Percentiles rank a stretch among this genome's conserved stretches.
Evolutionary conservation across 352 stramenopile species (phyloP).

Genomic region (Thalassiosira exigua): DNA sequence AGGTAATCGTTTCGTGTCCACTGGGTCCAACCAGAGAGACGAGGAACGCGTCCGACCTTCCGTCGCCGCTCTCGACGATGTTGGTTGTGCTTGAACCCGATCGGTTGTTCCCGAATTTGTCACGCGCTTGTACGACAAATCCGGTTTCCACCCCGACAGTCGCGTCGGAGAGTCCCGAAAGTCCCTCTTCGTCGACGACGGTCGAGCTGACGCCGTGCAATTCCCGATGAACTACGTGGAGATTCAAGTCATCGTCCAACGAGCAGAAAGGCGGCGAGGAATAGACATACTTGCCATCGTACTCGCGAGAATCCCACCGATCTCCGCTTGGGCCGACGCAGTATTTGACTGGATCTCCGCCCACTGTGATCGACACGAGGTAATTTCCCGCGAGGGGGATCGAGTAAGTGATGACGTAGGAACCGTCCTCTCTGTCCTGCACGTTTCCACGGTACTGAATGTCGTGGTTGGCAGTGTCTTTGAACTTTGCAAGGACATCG

Average conservation of each 20-base stretch:
- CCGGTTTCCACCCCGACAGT: conserved; percentile 88
- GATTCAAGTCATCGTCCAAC: conserved; percentile 43
- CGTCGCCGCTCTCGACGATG: conserved; percentile 84
- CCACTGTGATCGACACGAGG: conserved; percentile 85
- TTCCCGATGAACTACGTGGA: conserved; percentile 90
- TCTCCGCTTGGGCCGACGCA: conserved; percentile 84
- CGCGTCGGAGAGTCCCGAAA: conserved; percentile 83
- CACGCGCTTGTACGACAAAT: conserved; percentile 89
- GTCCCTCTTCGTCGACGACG: conserved; percentile 84
- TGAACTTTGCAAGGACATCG: conserved; percentile 89
- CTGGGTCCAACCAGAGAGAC: conserved; percentile 85
- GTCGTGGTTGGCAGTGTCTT: conserved; percentile 70
- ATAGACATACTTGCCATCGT: conserved; percentile 80
- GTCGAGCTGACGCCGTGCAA: conserved; percentile 90
- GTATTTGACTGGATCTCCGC: conserved; percentile 89
- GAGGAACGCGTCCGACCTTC: conserved; percentile 91
- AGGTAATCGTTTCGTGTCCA: conserved; percentile 86
- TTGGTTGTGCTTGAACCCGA: conserved; percentile 77
- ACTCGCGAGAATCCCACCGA: conserved; percentile 71
- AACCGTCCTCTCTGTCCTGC: conserved; percentile 82
- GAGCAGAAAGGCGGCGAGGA: conserved; percentile 77
- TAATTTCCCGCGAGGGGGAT: conserved; percentile 90
- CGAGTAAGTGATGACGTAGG: conserved; percentile 94
- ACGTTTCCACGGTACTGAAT: conserved; percentile 88
- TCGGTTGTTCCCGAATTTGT: conserved; percentile 93